Percentiles rank a stretch among this genome's conserved stretches.
Evolutionary conservation across 1,284 basidiomycete species (phyloP).

Genomic region (Puccinia hordei): DNA sequence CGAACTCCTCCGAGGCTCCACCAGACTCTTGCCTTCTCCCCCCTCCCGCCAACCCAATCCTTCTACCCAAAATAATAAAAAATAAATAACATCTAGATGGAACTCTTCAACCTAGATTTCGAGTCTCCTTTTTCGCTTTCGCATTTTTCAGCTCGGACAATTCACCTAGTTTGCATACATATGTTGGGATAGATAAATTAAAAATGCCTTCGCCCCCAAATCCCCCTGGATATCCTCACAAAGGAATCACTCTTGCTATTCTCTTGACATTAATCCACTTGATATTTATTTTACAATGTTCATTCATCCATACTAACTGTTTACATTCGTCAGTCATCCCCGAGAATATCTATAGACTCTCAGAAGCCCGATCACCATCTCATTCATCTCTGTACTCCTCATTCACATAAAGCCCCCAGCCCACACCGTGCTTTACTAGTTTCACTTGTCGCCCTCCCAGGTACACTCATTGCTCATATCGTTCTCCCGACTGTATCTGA

Average conservation of each 20-base stretch:
- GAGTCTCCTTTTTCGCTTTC: background rate
- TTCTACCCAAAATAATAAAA: background rate
- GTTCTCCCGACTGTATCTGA: background rate
- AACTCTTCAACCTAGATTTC: background rate
- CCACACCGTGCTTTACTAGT: background rate
- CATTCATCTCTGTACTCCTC: background rate
- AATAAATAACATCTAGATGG: background rate
- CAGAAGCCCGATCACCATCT: background rate
- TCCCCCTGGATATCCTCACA: too few relatives aligned
- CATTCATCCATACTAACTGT: background rate
- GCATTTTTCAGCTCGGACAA: background rate
- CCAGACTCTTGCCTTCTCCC: constrained; percentile 21
- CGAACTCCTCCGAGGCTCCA: constrained; percentile 1
- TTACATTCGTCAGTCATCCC: background rate
- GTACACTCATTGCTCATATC: background rate
- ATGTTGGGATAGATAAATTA: background rate
- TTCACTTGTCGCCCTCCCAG: background rate
- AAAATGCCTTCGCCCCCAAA: background rate
- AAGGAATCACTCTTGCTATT: background rate
- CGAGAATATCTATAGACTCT: background rate
- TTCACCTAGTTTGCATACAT: background rate
- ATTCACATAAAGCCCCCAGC: background rate
- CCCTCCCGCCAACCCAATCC: background rate
- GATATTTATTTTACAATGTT: background rate
- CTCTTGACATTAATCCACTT: background rate